Conservation (phyloP, 1,284 basidiomycete genomes). For the Trametes hirsuta region DNA sequence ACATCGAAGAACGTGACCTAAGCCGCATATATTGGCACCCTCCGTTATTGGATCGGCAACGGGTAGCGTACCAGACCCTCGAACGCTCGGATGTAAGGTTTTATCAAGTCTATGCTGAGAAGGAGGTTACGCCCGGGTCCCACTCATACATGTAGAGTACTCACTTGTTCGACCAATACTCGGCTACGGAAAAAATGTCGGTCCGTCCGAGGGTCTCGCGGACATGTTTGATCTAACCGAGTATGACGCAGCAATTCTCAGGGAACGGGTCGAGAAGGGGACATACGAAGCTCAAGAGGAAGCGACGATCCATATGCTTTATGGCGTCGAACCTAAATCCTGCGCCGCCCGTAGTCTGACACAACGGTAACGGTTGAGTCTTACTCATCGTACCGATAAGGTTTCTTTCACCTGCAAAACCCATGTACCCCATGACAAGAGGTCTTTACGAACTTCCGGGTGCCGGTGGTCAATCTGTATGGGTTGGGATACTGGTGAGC, state of each 20-base stretch:
- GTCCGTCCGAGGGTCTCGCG: slow-evolving; percentile 48
- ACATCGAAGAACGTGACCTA: slow-evolving; percentile 82
- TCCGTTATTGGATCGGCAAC: background rate
- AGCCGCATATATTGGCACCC: background rate
- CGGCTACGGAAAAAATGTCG: slow-evolving; percentile 72
- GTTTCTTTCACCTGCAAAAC: slow-evolving; percentile 53
- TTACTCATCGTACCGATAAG: background rate
- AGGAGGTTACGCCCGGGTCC: background rate
- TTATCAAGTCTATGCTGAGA: slow-evolving; percentile 51
- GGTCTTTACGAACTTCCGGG: slow-evolving; percentile 73
- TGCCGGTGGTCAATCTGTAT: slow-evolving; percentile 84
- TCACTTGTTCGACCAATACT: slow-evolving; percentile 74
- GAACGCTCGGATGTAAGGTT: slow-evolving; percentile 62
- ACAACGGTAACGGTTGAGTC: background rate
- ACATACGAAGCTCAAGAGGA: slow-evolving; percentile 67
- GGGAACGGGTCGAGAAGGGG: slow-evolving; percentile 3
- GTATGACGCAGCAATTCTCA: slow-evolving; percentile 41
- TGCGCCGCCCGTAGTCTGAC: slow-evolving; percentile 73
- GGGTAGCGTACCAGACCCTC: slow-evolving; percentile 55
- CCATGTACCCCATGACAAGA: slow-evolving; percentile 72
- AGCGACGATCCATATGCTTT: slow-evolving; percentile 77
- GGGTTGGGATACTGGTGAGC: background rate
- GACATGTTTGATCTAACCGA: slow-evolving; percentile 53
- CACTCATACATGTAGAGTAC: slow-evolving; percentile 24
- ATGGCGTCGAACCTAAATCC: slow-evolving; percentile 91